A percentile compares a stretch with the other conserved stretches of the same genome.
Conservation (phyloP, 2,329 filamentous ascomycete genomes). For the Orbilia blumenaviensis region DNA sequence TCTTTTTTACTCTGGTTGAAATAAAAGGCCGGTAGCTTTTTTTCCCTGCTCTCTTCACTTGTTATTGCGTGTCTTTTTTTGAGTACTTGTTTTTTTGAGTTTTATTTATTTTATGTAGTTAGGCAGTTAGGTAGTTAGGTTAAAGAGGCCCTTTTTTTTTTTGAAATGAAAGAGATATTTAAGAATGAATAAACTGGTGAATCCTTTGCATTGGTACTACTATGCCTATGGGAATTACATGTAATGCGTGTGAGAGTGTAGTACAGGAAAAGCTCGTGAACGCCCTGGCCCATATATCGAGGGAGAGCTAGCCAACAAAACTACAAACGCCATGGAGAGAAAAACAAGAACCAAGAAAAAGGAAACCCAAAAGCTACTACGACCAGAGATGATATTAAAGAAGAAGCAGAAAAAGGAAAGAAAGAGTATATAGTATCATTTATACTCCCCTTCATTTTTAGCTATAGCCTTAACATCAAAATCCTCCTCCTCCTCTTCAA, state of each 20-base stretch:
- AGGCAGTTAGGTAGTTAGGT: background rate
- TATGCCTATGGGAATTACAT: background rate
- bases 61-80: no score
- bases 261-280: background rate
- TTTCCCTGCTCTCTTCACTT: background rate
- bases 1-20: background rate
- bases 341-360: no score
- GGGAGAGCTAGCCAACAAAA: background rate
- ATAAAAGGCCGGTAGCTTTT: slow-evolving; percentile 45
- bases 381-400: no score
- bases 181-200: background rate
- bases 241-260: no score
- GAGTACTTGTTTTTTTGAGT: background rate
- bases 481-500: no score
- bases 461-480: no score
- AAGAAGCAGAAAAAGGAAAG: no score
- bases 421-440: no score
- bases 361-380: no score
- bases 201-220: no score
- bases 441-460: no score
- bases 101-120: background rate
- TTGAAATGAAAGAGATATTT: background rate
- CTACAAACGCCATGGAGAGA: background rate
- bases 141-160: no score
- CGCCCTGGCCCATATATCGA: background rate